These are phyloP conservation scores for Neurospora sp. DNA, from an alignment of 2,329 filamentous ascomycete genomes.

Conservation along the genomic window DNA sequence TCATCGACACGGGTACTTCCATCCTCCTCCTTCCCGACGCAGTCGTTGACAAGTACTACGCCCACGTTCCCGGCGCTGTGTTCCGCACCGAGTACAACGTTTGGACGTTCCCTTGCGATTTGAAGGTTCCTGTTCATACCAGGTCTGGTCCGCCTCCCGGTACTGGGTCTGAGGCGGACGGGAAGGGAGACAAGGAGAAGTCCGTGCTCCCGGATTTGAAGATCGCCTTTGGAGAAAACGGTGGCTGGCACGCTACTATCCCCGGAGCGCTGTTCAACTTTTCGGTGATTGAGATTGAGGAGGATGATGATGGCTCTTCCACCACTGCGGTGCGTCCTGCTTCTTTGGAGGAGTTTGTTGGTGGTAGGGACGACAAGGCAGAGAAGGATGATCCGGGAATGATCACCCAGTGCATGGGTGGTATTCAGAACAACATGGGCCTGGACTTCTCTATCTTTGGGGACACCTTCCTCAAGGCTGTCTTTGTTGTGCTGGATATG, in stretches of 20 bases:
- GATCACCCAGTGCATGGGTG: conserved; percentile 55
- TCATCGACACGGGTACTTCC: conserved; percentile 60
- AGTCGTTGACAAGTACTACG: conserved; percentile 52
- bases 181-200: conserved; percentile 8
- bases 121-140: not conserved
- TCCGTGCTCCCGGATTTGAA: conserved; percentile 38
- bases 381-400: not conserved
- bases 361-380: not conserved
- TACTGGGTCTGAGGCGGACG: no score
- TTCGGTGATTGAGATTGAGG: conserved; percentile 39
- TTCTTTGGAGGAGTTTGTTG: not conserved
- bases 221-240: conserved; percentile 31
- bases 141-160: not conserved
- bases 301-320: conserved; percentile 5
- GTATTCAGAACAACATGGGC: conserved; percentile 50
- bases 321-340: not conserved
- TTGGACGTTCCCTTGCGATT: conserved; percentile 42
- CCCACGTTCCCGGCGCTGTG: conserved; percentile 39
- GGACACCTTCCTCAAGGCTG: conserved; percentile 68
- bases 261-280: conserved; percentile 37
- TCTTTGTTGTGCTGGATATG: conserved; percentile 63
- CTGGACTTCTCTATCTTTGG: conserved; percentile 57
- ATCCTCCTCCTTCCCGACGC: conserved; percentile 49
- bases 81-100: conserved; percentile 36
- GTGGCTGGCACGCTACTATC: conserved; percentile 35